A percentile compares a stretch with the other conserved stretches of the same genome.
These are phyloP conservation scores for Euphrasia confusa DNA, from an alignment of 257 asterid genomes.

Conservation along the genomic window DNA sequence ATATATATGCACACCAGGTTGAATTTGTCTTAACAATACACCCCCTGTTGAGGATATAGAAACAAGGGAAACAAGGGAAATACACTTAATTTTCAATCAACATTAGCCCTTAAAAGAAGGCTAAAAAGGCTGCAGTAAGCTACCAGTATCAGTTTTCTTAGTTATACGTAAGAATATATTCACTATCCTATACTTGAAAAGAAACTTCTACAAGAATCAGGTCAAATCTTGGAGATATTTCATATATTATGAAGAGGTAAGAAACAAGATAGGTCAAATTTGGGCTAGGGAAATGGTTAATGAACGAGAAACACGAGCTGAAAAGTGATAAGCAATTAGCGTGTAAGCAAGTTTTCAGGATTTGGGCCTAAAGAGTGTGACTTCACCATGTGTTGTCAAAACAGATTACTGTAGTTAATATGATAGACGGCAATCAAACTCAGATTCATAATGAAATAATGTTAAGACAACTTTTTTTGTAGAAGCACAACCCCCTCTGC, in stretches of 20 bases:
- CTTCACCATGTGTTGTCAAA: neutral
- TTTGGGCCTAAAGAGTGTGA: neutral
- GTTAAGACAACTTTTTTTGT: too few relatives aligned
- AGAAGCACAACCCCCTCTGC: too few relatives aligned
- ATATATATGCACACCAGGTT: neutral
- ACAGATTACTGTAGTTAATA: too few relatives aligned
- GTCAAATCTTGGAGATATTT: neutral
- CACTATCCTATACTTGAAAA: too few relatives aligned
- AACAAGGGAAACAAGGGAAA: too few relatives aligned
- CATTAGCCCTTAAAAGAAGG: too few relatives aligned
- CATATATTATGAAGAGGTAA: neutral
- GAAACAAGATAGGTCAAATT: constrained; percentile 29
- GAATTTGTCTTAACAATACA: neutral
- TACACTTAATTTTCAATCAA: too few relatives aligned
- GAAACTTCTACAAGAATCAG: too few relatives aligned
- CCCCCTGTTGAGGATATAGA: neutral
- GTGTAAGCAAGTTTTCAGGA: constrained; percentile 2
- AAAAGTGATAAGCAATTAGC: constrained; percentile 9
- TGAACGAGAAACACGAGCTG: neutral
- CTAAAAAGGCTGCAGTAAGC: neutral
- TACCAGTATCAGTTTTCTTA: neutral
- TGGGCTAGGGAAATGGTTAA: neutral
- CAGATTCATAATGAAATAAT: too few relatives aligned
- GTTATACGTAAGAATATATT: too few relatives aligned
- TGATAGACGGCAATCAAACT: too few relatives aligned